Evolutionary conservation across 2,329 filamentous ascomycete species (phyloP).

Genomic region (Fusarium cyanostomum): DNA sequence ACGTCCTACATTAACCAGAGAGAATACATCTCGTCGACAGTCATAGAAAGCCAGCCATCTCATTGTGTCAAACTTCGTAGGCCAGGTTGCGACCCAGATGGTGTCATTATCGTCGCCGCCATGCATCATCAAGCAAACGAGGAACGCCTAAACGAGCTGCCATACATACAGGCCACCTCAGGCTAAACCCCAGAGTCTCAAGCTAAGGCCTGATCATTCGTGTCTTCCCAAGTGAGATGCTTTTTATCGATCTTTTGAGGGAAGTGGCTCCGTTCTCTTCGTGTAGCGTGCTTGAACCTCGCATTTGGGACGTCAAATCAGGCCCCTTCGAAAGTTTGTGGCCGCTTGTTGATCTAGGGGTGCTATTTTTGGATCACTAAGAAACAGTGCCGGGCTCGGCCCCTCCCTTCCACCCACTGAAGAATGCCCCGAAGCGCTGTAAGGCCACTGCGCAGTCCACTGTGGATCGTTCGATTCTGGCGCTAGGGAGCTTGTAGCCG

Average conservation of each 20-base stretch:
- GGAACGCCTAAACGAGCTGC: conserved; percentile 13
- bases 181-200: conserved; percentile 29
- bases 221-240: conserved; percentile 26
- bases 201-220: conserved; percentile 15
- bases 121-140: background rate
- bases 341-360: background rate
- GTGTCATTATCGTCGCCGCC: background rate
- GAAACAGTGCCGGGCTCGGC: conserved; percentile 13
- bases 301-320: conserved; percentile 14
- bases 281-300: conserved; percentile 8
- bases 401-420: conserved; percentile 13
- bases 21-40: background rate
- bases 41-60: conserved; percentile 13
- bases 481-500: conserved; percentile 4
- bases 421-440: conserved; percentile 1
- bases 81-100: background rate
- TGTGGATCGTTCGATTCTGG: conserved; percentile 27
- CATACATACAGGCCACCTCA: conserved; percentile 8
- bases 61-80: background rate
- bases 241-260: conserved; percentile 11
- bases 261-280: conserved; percentile 27
- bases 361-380: conserved; percentile 31
- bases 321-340: background rate
- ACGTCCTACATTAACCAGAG: background rate
- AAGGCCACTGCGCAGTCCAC: conserved; percentile 7